Base-by-base conservation (phyloP, 78 protist species). In the Dictyostelium capitatum region DNA sequence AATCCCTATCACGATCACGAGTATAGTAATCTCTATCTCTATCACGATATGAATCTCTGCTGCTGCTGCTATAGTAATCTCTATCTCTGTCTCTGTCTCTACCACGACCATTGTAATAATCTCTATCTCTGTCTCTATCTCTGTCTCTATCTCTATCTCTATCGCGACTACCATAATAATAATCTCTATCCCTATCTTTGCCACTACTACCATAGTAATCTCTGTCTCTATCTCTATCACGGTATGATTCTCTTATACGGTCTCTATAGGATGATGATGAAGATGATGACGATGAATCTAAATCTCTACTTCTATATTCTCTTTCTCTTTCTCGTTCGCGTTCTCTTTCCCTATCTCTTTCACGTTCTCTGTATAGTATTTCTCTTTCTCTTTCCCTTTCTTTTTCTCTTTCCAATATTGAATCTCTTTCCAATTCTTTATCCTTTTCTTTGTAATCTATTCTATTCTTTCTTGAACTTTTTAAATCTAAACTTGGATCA, bases 401-500 rank as follows among this genome's bases (percentile, higher is more conserved):
- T 80, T 80, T 74, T 2, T 81, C 69, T 28, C 80, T 23, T 14
- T 85, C 80, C 53, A 83, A 77, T 4, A 20, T 79, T 80, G 80
- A 48, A 11, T 37, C 48, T 51, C 80, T 80, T 0, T 72, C 95
- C 19, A 79, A 65, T 47, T 82, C 80, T 37, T 41, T 50, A 19
- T 65, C 79, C 53, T 32, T 89, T 17, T 72, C 77, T 62, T 51
- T 91, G 0, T 70, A 12, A 5, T 50, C 80, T 14, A 14, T 50
- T 70, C 73, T 69, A 50, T 73, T 23, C 25, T 43, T 62, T 50
- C 81, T 70, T 32, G 77, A 56, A 12, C 82, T 51, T 41, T 80
- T 79, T 65, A 89, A 59, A 89, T 89, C 89, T 64, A 79, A 79
- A 79, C 83, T 80, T 17, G 74, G 51, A 50, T 70, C 73, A 19